Conservation (phyloP, 2,329 filamentous ascomycete species). For the Cladosporium cucumerinum region DNA sequence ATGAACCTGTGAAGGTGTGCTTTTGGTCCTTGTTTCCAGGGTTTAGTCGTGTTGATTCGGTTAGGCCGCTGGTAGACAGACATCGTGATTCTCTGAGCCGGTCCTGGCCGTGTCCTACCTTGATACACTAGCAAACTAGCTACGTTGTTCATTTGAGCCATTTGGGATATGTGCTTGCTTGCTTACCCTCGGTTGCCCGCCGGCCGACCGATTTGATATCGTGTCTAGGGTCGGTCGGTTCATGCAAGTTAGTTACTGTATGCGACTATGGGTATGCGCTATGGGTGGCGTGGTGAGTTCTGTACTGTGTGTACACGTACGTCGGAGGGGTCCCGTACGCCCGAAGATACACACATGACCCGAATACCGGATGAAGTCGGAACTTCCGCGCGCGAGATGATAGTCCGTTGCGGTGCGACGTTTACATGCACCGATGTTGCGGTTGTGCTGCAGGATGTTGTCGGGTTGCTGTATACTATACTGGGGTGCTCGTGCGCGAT, state of each 20-base stretch:
- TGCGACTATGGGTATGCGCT: not conserved
- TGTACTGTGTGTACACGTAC: no score
- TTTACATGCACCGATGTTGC: not conserved
- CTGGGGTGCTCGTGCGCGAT: not conserved
- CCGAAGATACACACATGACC: not conserved
- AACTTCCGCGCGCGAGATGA: conserved; percentile 1
- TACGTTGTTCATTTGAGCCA: not conserved
- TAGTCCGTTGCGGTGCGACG: not conserved
- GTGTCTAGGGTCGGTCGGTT: not conserved
- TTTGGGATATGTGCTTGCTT: no score
- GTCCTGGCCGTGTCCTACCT: not conserved
- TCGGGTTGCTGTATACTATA: not conserved
- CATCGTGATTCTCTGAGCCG: not conserved
- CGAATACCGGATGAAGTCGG: not conserved
- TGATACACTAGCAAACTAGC: no score
- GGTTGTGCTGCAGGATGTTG: not conserved
- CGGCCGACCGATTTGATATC: not conserved
- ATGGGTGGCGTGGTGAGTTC: not conserved
- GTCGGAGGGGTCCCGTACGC: conserved; percentile 6
- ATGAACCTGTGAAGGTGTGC: not conserved
- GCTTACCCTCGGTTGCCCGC: not conserved
- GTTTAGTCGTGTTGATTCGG: not conserved
- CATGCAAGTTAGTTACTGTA: not conserved
- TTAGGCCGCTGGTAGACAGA: not conserved
- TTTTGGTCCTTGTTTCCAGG: not conserved